Base-by-base conservation (phyloP, 1,139 yeast genomes). In the Zygoascus hellenicus region DNA sequence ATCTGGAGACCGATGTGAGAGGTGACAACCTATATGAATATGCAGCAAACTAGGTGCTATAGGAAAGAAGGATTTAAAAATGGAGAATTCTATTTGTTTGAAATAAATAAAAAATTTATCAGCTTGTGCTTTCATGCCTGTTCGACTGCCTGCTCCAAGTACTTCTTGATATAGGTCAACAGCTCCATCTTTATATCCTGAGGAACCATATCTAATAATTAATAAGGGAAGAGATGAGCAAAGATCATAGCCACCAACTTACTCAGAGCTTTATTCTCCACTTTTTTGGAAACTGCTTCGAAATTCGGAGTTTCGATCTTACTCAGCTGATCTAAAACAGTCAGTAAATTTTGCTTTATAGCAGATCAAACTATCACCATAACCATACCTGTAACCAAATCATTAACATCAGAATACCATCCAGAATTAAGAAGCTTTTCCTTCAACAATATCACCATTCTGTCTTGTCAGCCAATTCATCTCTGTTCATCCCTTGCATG, bases 391-490 rank as follows among this genome's bases (percentile, higher is more conserved):
- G 60, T 67, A 3, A 94, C 83, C 47, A 83, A 57, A 45, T 73
- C 77, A 47, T 78, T 73, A 30, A 89, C 80, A 51, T 82, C 76
- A 57, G 87, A 95, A 56, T 79, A 80, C 97, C 97, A 90, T 6
- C 97, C 97, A 2, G 82, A 74, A 60, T 85, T 85, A 50, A 79
- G 74, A 26, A 90, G 74, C 59, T 78, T 78, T 48, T 81, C 73
- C 56, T 81, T 80, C 50, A 89, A 68, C 47, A 54, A 53, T 11
- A 54, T 48, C 45, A 60, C 56, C 49, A 68, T 53, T 46, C 66
- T 63, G 48, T 36, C 34, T 38, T 39, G 36, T 40, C 17, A 16
- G 35, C 17, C 32, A 26, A 33, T 4, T 42, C 7, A 13, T 13
- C 43, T 14, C 26, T 9, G 4, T 11, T 30, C 26, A 37, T 11